phyloP scores from a whole-genome alignment of 202 grass and related monocot species.

The Carex sylvatica region DNA sequence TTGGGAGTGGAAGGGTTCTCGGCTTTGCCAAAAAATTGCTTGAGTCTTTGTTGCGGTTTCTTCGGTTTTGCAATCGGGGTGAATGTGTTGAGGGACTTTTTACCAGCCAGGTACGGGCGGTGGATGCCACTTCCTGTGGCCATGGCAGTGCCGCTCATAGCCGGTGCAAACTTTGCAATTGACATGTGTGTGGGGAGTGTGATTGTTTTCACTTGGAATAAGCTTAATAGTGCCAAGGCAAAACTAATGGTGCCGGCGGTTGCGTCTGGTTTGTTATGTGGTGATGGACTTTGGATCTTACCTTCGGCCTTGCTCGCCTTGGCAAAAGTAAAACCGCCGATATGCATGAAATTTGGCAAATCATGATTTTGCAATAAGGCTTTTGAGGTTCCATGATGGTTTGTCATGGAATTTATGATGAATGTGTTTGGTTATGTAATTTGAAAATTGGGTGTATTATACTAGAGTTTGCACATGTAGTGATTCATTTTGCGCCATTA shows the following conservation, averaged over 20 bases:
- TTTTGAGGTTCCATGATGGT: not conserved
- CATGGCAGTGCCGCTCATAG: conserved; percentile 93
- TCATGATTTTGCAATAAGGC: not conserved
- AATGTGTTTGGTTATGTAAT: not conserved
- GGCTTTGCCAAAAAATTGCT: conserved; percentile 67
- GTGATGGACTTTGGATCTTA: conserved; percentile 85
- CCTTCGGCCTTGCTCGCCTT: conserved; percentile 80
- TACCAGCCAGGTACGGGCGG: conserved; percentile 37
- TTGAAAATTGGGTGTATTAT: not conserved
- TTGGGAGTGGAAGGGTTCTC: conserved; percentile 82
- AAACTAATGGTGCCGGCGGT: conserved; percentile 69
- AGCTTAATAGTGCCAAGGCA: conserved; percentile 51
- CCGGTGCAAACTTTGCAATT: conserved; percentile 87
- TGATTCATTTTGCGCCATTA: not conserved
- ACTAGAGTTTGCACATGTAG: not conserved
- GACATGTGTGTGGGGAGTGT: conserved; percentile 90
- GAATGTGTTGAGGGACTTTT: conserved; percentile 65
- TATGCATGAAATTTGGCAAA: conserved; percentile 83
- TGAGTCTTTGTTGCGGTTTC: conserved; percentile 74
- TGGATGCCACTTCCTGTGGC: conserved; percentile 90
- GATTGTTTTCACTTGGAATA: conserved; percentile 72
- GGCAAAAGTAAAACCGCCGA: conserved; percentile 76
- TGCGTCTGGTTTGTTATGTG: conserved; percentile 83
- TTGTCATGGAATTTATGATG: not conserved
- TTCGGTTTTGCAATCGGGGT: conserved; percentile 64